Base-by-base conservation (phyloP, 2,329 filamentous ascomycete genomes). In the Graphiopsis chlorocephala region DNA sequence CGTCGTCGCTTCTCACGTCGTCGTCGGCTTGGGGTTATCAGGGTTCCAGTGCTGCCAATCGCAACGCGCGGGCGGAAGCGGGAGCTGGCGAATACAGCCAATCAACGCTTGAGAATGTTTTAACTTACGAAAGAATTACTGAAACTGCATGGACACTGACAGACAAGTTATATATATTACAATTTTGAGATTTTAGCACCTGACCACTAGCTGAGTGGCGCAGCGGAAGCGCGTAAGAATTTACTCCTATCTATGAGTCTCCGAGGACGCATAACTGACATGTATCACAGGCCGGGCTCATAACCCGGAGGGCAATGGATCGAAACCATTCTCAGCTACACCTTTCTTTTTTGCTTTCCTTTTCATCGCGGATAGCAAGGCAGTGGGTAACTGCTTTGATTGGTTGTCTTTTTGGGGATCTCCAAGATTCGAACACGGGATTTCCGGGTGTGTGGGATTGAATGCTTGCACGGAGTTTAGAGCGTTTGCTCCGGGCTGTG, bases 221-320 rank as follows among this genome's bases (percentile, higher is more conserved):
- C 50, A 53, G 50, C 50, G 50, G 50, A 53, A 53, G 50, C 50
- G 50, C 50, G 50, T 50, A 28, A 26, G 47, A 15, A 6, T 4
- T 42, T 42, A n/a, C n/a, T n/a, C 2, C 8, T 14, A 15, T 20
- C 14, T 42, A 15, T 47, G 11, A 47, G 1, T 47, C n/a, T 15
- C 26, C 10, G 14, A 50, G 47, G 26, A 10, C 11, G n/a, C 3
- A 28, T 50, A 4, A 50, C 47, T 50, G 25, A 50, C 23, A 28
- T 17, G 2, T 17, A 17, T 25, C 11, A 50, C 25, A 50, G 47
- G 47, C 50, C 50, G 50, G 50, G 50, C 50, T 53, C 50, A 53
- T 53, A 53, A 53, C 50, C 50, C 50, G 50, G 50, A 53, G 50
- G 50, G 50, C 50, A 53, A 53, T 53, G 50, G 50, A 53, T 53